Percentiles rank a stretch among this genome's conserved stretches.
These are phyloP conservation scores for Furcasterigmium sp. DNA, from an alignment of 2,329 filamentous ascomycete species.

Conservation along the genomic window DNA sequence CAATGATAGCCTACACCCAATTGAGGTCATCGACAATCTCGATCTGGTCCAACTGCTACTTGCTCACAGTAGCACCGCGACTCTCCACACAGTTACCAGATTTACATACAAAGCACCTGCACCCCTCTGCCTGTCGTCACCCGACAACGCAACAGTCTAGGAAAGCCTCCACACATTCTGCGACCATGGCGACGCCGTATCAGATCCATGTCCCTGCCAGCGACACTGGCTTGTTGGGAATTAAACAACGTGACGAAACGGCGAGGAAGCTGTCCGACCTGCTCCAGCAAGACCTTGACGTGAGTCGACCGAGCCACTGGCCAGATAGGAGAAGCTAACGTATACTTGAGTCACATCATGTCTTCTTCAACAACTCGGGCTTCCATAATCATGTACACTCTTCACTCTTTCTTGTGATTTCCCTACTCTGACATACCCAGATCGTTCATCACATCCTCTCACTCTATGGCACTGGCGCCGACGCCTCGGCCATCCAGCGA, in stretches of 20 bases:
- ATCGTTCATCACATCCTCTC: slow-evolving; percentile 71
- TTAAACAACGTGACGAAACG: slow-evolving; percentile 48
- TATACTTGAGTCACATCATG: slow-evolving; percentile 52
- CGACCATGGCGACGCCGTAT: slow-evolving; percentile 39
- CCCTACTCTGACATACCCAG: slow-evolving; percentile 20
- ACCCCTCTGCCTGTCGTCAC: too few relatives aligned
- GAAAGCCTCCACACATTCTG: neutral
- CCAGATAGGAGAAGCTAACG: neutral
- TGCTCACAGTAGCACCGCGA: neutral
- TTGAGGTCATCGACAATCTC: too few relatives aligned
- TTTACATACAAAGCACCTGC: too few relatives aligned
- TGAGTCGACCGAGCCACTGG: slow-evolving; percentile 14
- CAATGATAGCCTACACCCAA: too few relatives aligned
- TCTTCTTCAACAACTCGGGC: slow-evolving; percentile 70
- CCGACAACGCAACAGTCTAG: neutral
- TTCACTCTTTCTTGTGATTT: neutral
- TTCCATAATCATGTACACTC: slow-evolving; percentile 73
- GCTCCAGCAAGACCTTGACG: slow-evolving; percentile 70
- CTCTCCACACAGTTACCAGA: too few relatives aligned
- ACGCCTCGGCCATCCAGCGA: slow-evolving; percentile 50
- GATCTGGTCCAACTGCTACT: too few relatives aligned
- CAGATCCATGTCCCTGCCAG: slow-evolving; percentile 41
- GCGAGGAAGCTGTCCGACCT: slow-evolving; percentile 61
- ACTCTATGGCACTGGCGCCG: slow-evolving; percentile 70
- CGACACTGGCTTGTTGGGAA: slow-evolving; percentile 44